Conservation (phyloP, 768 basidiomycete genomes). For the Boletus rubescentipes region DNA sequence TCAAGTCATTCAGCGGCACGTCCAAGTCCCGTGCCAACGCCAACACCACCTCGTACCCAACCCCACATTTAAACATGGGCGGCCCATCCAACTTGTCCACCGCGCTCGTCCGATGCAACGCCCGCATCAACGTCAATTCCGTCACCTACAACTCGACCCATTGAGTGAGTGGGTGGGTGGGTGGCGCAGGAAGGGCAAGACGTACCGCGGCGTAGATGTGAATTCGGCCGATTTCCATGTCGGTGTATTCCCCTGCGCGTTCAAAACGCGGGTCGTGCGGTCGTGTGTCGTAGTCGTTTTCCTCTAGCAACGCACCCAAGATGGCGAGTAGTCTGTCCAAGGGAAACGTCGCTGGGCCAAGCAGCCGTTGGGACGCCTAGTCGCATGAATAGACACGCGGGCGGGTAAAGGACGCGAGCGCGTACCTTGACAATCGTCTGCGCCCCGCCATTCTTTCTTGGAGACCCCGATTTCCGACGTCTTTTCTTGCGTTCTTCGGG, state of each 20-base stretch:
- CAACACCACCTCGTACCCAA: constrained; percentile 58
- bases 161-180: background rate
- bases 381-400: background rate
- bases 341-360: constrained; percentile 77
- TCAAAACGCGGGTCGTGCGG: constrained; percentile 46
- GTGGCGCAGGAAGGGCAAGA: constrained; percentile 4
- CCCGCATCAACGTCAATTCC: constrained; percentile 62
- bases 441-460: constrained; percentile 34
- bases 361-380: constrained; percentile 72
- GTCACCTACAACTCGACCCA: constrained; percentile 46
- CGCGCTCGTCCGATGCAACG: constrained; percentile 63
- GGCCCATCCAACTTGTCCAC: constrained; percentile 66
- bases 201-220: constrained; percentile 60
- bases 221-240: constrained; percentile 67
- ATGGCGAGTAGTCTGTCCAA: constrained; percentile 80
- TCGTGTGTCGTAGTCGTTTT: constrained; percentile 54
- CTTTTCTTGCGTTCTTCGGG: constrained; percentile 62
- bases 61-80: constrained; percentile 70
- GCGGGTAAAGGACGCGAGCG: background rate
- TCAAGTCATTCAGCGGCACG: constrained; percentile 57
- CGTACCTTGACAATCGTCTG: constrained; percentile 49
- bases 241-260: constrained; percentile 69
- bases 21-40: constrained; percentile 58
- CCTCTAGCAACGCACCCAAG: constrained; percentile 73
- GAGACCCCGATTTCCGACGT: constrained; percentile 41